Base-by-base conservation (phyloP, 176 grass and related monocot genomes). In the Ananas comosus region DNA sequence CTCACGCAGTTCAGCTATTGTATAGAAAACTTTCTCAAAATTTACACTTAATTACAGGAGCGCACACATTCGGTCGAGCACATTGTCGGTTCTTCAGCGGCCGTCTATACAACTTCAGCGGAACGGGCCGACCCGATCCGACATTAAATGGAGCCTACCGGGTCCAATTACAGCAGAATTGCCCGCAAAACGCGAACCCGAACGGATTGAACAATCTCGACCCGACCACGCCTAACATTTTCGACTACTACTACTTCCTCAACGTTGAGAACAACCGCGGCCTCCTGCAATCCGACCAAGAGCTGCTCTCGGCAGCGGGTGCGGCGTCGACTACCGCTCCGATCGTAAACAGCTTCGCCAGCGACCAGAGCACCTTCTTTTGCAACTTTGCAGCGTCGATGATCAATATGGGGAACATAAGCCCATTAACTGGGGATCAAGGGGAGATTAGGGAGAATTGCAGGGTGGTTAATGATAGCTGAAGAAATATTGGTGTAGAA, bases 331-430 rank as follows among this genome's bases (percentile, higher is more conserved):
- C 71, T n/a, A 83, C 80, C 0, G 90, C 83, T 1, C 64, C 86
- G 0, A 59, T 89, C 65, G 80, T 94, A 18, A 72, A 81, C 50
- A 12, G 51, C 65, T 94, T 89, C 3, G 90, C 83, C 0, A n/a
- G 13, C 14, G 83, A 80, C 72, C 86, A 86, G 64, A 64, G 13
- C 1, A 69, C 71, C 16, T 94, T 94, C 83, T 94, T 94, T 52
- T 2, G 1, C 0, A 75, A 7, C 7, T 94, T 94, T 11, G 83
- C 71, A 0, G 17, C 18, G 28, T 80, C 83, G 2, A 94, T 94
- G 86, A 84, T 90, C 68, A 79, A 82, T 13, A 94, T 93, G 90
- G 86, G 83, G 1, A 93, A 84, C 64, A 75, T 89, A 0, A 17
- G 1, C 8, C 86, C 83, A 1, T 7, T 86, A 0, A 93, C 83